phyloP scores from a whole-genome alignment of 1,139 yeast genomes.

The Yamadazyma spencermartinsiae region DNA sequence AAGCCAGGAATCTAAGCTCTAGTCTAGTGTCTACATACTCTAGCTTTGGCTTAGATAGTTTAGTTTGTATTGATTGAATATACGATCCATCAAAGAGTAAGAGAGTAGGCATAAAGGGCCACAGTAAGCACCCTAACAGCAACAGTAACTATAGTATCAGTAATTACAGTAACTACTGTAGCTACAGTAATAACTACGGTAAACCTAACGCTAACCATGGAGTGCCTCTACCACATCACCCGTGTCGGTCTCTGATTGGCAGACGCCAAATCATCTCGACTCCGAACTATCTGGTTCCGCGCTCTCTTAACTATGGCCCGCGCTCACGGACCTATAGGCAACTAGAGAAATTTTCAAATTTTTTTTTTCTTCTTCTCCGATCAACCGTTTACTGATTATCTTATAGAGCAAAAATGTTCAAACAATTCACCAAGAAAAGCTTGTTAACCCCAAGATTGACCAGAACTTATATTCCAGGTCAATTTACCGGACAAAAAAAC shows the following conservation, averaged over 20 bases:
- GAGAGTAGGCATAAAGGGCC: no score
- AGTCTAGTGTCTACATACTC: no score
- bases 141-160: no score
- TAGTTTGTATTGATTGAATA: no score
- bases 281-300: conserved; percentile 6
- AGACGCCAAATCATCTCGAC: conserved; percentile 7
- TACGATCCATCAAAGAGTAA: no score
- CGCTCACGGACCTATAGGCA: conserved; percentile 3
- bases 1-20: conserved; percentile 12
- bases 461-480: conserved; percentile 51
- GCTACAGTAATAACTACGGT: no score
- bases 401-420: conserved; percentile 45
- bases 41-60: no score
- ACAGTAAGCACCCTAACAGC: no score
- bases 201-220: no score
- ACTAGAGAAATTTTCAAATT: conserved; percentile 5
- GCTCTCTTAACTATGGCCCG: background rate
- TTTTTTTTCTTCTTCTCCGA: background rate
- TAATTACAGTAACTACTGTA: no score
- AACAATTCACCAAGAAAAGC: conserved; percentile 39
- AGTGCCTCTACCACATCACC: no score
- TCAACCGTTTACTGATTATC: conserved; percentile 9
- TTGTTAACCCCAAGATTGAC: conserved; percentile 40
- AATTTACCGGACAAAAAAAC: conserved; percentile 47
- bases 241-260: background rate